Base-by-base conservation (phyloP, 148 eudicot species). In the Gaultheria prostrata region DNA sequence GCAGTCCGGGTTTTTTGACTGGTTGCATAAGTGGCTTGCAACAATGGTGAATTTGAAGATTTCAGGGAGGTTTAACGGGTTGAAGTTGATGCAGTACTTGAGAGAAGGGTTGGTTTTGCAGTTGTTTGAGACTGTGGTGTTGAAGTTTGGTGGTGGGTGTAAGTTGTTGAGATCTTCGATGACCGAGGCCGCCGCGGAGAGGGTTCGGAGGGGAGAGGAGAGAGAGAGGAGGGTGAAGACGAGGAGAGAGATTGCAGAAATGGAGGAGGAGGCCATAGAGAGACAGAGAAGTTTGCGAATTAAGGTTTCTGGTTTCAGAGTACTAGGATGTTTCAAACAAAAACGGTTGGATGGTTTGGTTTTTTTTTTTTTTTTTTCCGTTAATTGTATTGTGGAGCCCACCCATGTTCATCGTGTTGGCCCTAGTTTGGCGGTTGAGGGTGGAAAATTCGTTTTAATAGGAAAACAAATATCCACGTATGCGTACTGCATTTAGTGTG, bases 1-100 rank as follows among this genome's bases (percentile, higher is more conserved):
- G 63, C 88, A 88, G 70, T 88, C 78, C 0, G 88, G 86, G 43
- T 88, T 88, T 8, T 63, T 84, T 3, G 90, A 88, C 53, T 72
- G 59, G 72, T 74, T 84, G 69, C 90, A 88, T 14, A 88, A 65
- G 65, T 88, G 90, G 86, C 86, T 84, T 24, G 90, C 86, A 30
- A 88, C 85, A 43, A 86, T 74, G 21, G 90, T 83, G 81, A 48
- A 88, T 54, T 84, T 88, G 81, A 88, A 88, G 15, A 88, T 86
- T 78, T 83, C 80, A 30, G 32, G 72, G 32, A 86, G 88, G 78
- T 73, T 50, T 51, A 51, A 33, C 8, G 88, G 88, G 67, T 80
- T 70, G 81, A 83, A 6, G 26, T 65, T 83, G 82, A 77, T 86
- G 85, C 88, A 88, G 86, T 83, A 88, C 73, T 83, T 83, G 48